A percentile compares a stretch with the other conserved stretches of the same genome.
phyloP scores from a whole-genome alignment of 208 protist species.

The Acanthamoeba healyi region DNA sequence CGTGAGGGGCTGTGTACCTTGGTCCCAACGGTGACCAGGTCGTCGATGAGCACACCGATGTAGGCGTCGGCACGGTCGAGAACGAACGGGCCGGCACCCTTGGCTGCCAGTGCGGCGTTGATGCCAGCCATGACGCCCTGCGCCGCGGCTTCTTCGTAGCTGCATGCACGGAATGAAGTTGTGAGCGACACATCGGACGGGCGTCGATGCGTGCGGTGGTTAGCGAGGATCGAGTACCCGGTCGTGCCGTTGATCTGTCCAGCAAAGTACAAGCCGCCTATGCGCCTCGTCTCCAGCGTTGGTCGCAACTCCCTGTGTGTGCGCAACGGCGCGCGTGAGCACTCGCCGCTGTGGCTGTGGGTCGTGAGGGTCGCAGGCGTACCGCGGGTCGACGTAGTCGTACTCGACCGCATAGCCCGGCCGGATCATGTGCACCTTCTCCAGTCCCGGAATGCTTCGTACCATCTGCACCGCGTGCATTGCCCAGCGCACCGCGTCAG shows the following conservation, averaged over 20 bases:
- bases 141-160: constrained; percentile 90
- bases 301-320: constrained; percentile 73
- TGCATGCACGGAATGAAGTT: too few species aligned
- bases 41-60: constrained; percentile 91
- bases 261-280: constrained; percentile 89
- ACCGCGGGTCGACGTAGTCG: constrained; percentile 92
- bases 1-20: constrained; percentile 54
- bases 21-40: constrained; percentile 87
- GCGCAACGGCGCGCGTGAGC: background rate
- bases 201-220: background rate
- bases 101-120: constrained; percentile 85
- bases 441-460: constrained; percentile 87
- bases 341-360: too few species aligned
- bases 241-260: constrained; percentile 93
- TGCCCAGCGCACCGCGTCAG: too few species aligned
- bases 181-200: background rate
- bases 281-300: constrained; percentile 87
- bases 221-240: constrained; percentile 80
- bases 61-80: constrained; percentile 86
- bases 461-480: constrained; percentile 78
- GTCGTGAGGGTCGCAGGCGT: too few species aligned
- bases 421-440: constrained; percentile 86
- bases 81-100: constrained; percentile 72
- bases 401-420: constrained; percentile 93
- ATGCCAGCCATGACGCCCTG: constrained; percentile 91